Conservation (phyloP, 106 monocot genomes). For the Gastrodia elata region DNA sequence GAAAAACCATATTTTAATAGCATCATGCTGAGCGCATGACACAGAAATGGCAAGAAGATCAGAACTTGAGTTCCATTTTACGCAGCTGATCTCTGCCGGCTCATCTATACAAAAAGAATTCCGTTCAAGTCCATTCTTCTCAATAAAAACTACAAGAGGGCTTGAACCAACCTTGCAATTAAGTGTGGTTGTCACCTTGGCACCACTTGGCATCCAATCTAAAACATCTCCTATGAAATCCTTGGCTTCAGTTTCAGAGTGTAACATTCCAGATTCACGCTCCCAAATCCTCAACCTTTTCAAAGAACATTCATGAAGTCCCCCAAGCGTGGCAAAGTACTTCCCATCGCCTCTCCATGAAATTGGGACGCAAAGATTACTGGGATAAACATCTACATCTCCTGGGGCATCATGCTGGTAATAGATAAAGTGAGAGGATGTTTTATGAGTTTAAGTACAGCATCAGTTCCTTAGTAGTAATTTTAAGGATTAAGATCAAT, state of each 20-base stretch:
- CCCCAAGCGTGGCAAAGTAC: conserved; percentile 70
- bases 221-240: conserved; percentile 44
- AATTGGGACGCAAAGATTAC: conserved; percentile 32
- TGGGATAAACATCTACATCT: conserved; percentile 9
- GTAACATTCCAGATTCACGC: conserved; percentile 68
- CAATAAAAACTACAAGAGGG: conserved; percentile 68
- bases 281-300: conserved; percentile 81
- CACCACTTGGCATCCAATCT: conserved; percentile 99
- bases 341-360: conserved; percentile 98
- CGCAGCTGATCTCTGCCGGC: conserved; percentile 29
- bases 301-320: conserved; percentile 21
- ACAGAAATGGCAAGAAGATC: conserved; percentile 72
- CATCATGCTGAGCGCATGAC: conserved; percentile 41
- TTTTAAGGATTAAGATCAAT: not conserved
- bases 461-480: not conserved
- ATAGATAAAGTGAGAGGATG: not conserved
- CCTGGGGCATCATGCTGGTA: conserved; percentile 29
- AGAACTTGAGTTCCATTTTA: conserved; percentile 92
- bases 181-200: conserved; percentile 57
- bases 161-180: conserved; percentile 44
- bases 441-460: not conserved
- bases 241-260: conserved; percentile 58
- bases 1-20: conserved; percentile 74
- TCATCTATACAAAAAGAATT: conserved; percentile 61
- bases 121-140: conserved; percentile 92